Evolutionary conservation across 371 early-diverging fungal species (phyloP).

Genomic region (Smittium mucronatum): DNA sequence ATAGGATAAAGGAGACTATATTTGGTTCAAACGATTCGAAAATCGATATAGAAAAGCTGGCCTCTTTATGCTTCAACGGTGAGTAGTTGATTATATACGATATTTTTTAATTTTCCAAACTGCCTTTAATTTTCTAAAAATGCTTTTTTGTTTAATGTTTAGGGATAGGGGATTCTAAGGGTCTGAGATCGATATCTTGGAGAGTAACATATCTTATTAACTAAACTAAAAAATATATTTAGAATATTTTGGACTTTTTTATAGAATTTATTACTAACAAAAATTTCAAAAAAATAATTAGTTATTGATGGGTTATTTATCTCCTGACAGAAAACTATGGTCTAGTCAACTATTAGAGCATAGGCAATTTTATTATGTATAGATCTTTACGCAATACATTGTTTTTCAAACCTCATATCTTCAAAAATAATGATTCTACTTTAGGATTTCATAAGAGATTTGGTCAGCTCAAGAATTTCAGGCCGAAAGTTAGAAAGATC

Average conservation of each 20-base stretch:
- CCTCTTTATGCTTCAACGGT: neutral
- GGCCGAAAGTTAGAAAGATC: neutral
- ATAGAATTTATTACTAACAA: too few species aligned
- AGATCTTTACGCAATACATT: too few species aligned
- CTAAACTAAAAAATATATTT: neutral
- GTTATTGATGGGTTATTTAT: slow-evolving; percentile 55
- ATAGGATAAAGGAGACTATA: neutral
- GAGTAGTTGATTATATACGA: too few species aligned
- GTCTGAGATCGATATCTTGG: slow-evolving; percentile 8
- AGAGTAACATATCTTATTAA: slow-evolving; percentile 4
- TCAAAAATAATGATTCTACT: too few species aligned
- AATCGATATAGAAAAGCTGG: neutral
- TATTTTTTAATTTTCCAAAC: too few species aligned
- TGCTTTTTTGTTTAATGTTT: too few species aligned
- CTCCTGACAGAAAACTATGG: slow-evolving; percentile 62
- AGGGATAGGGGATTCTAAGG: slow-evolving; percentile 2
- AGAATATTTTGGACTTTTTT: neutral
- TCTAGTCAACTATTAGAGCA: slow-evolving; percentile 32
- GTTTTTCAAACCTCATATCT: too few species aligned
- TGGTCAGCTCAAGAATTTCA: neutral
- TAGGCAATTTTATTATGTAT: slow-evolving; percentile 39
- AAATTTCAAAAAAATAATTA: too few species aligned
- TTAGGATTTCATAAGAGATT: slow-evolving; percentile 10
- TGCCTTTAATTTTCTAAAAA: too few species aligned
- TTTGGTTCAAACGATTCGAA: neutral